Base-by-base conservation (phyloP, 2,329 filamentous ascomycete species). In the Alternaria sp. region DNA sequence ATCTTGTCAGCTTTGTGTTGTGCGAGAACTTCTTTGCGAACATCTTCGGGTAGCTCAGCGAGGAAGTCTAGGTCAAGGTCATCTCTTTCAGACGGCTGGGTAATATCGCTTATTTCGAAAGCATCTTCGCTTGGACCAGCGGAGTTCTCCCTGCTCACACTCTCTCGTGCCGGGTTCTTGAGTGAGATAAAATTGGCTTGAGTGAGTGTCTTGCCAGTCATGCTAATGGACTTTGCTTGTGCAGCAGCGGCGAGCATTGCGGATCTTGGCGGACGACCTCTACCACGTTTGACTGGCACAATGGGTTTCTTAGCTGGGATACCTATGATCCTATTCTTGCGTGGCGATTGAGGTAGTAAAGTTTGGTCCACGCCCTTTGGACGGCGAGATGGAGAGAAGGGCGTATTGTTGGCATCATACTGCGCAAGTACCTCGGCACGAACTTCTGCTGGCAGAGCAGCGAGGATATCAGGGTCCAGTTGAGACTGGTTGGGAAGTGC, bases 391-490 rank as follows among this genome's bases (percentile, higher is more conserved):
- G 60, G 77, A 65, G 68, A 71, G 32, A 51, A 54, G 20, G 68
- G 72, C 14, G 59, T 73, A 60, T 73, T 62, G 8, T 56, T 64
- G 25, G 67, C 64, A 6, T 75, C 76, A 70, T 97, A 97, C 34
- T 90, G 89, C 3, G 87, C 89, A 9, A 97, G 79, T 0, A 98
- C 84, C 78, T 98, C 95, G 2, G 89, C 87, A 64, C 94, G 92
- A 74, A 99, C 88, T 63, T 97, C 93, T 38, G 91, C 89, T 0
- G 95, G 95, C 1, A 99, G 83, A 1, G 92, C 92, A 43, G 90
- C 87, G 64, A 98, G 90, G 2, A 93, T 91, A 43, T 94, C 92
- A 0, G 89, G 89, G 72, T 99, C 95, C 20, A 98, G 85, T 69
- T 97, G 92, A 0, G 93, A 90, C 27, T 92, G 89, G 2, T 82